Conservation (phyloP, 1,139 yeast species). For the Pichia sp. region DNA sequence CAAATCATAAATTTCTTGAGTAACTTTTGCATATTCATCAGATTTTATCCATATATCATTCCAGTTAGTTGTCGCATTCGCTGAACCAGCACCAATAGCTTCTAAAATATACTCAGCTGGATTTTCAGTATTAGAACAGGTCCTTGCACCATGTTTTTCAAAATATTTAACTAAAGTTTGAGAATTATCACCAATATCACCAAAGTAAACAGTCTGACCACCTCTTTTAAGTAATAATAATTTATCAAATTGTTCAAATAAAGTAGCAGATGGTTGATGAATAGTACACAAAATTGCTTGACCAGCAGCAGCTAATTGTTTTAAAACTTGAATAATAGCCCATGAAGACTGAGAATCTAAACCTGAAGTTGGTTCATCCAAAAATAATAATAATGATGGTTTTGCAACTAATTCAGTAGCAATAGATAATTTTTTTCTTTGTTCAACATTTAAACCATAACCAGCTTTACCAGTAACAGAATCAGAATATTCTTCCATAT, state of each 20-base stretch:
- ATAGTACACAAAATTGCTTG: conserved; percentile 49
- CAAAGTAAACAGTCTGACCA: conserved; percentile 54
- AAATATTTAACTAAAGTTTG: conserved; percentile 41
- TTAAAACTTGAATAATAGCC: conserved; percentile 41
- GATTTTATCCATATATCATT: conserved; percentile 34
- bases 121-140: conserved; percentile 42
- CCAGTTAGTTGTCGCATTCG: conserved; percentile 42
- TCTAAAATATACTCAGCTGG: conserved; percentile 51
- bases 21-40: conserved; percentile 10
- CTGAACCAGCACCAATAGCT: conserved; percentile 55
- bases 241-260: conserved; percentile 43
- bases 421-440: conserved; percentile 31
- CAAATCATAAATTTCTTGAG: conserved; percentile 23
- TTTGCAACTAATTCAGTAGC: conserved; percentile 49
- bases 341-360: conserved; percentile 47
- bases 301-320: conserved; percentile 40
- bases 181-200: conserved; percentile 49
- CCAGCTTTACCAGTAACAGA: conserved; percentile 50
- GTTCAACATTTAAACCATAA: conserved; percentile 52
- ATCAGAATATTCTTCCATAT: conserved; percentile 47
- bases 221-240: conserved; percentile 38
- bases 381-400: conserved; percentile 41
- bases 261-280: conserved; percentile 52
- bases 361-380: conserved; percentile 50
- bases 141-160: conserved; percentile 46